phyloP scores from a whole-genome alignment of 1,284 basidiomycete genomes.

The Coniophora puteana region DNA sequence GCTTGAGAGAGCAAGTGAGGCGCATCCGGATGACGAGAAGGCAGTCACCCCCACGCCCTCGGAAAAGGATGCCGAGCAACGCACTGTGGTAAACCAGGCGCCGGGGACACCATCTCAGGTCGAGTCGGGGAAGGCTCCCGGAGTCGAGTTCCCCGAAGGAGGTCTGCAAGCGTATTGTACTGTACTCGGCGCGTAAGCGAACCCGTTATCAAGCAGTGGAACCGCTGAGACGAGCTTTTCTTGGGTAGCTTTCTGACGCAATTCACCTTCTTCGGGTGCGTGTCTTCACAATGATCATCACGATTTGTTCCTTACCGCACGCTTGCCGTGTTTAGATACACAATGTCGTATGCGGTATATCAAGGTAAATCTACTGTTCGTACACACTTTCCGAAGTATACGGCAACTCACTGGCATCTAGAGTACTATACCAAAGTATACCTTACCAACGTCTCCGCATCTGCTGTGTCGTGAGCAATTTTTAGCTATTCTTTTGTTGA shows the following conservation, averaged over 20 bases:
- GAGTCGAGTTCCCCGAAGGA: slow-evolving; percentile 27
- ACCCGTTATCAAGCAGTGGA: neutral
- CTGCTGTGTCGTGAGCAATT: slow-evolving; percentile 24
- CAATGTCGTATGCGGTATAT: slow-evolving; percentile 23
- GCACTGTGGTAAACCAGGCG: too few species aligned
- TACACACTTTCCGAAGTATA: neutral
- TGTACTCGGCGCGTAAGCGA: slow-evolving; percentile 21
- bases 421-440: slow-evolving; percentile 27
- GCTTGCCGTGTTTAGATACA: slow-evolving; percentile 15
- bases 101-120: too few species aligned
- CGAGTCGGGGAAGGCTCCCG: too few species aligned
- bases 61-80: too few species aligned
- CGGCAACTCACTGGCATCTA: slow-evolving; percentile 2
- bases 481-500: neutral
- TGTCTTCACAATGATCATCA: neutral
- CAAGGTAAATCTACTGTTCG: slow-evolving; percentile 26
- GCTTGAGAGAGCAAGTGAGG: too few species aligned
- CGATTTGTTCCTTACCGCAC: neutral
- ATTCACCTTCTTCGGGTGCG: slow-evolving; percentile 25
- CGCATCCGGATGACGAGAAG: too few species aligned
- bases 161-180: slow-evolving; percentile 21
- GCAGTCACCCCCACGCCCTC: too few species aligned
- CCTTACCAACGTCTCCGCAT: slow-evolving; percentile 24
- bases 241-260: slow-evolving; percentile 18
- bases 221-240: neutral